Percentiles rank a stretch among this genome's conserved stretches.
Evolutionary conservation across 306 rosid species (phyloP).

Genomic region (Trifolium subterraneum): DNA sequence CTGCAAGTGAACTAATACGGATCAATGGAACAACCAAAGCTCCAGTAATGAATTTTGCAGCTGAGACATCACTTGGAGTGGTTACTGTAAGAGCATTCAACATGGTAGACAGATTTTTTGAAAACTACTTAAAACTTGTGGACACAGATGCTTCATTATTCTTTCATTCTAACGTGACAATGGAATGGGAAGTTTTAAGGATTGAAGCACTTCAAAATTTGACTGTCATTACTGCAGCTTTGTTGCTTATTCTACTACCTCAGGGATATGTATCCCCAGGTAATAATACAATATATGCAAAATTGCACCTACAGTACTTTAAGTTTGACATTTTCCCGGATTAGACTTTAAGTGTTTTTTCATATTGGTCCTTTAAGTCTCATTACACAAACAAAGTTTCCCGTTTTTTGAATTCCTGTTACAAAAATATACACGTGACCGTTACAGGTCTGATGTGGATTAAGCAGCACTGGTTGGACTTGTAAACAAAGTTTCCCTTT

Average conservation of each 20-base stretch:
- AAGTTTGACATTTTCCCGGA: too few species aligned
- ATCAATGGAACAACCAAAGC: not conserved
- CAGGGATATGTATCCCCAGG: not conserved
- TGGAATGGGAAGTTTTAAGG: not conserved
- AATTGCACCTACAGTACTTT: too few species aligned
- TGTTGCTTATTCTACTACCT: not conserved
- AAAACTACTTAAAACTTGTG: not conserved
- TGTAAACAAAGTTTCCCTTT: too few species aligned
- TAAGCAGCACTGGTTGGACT: too few species aligned
- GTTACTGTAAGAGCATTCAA: not conserved
- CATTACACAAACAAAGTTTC: too few species aligned
- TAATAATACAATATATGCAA: not conserved
- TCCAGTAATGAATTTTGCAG: not conserved
- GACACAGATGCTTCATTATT: not conserved
- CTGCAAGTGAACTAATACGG: not conserved
- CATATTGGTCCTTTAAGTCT: too few species aligned
- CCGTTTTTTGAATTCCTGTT: too few species aligned
- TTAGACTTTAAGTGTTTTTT: too few species aligned
- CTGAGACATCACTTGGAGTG: not conserved
- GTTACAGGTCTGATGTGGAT: too few species aligned
- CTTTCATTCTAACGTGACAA: not conserved
- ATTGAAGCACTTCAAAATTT: not conserved
- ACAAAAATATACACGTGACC: too few species aligned
- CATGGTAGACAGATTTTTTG: not conserved
- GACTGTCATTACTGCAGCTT: not conserved